Base-by-base conservation (phyloP, 2,329 filamentous ascomycete genomes). In the Pseudogymnoascus sp. region DNA sequence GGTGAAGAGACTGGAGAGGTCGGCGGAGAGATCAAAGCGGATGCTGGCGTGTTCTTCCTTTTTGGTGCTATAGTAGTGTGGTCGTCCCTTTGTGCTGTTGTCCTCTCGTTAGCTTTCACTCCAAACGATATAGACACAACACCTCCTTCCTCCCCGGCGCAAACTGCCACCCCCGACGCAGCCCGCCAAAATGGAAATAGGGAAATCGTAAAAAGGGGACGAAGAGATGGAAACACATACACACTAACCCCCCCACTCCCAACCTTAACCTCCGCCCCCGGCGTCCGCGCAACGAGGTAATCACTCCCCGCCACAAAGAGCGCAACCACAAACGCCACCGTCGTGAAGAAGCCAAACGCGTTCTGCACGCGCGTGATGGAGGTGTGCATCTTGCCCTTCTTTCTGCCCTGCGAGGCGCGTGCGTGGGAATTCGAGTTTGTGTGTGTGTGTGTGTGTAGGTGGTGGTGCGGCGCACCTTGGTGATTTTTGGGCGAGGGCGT, bases 301-400 rank as follows among this genome's bases (percentile, higher is more conserved):
- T 92, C 90, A 38, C 91, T 92, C 58, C 88, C 78, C 57, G 93
- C 92, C 68, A 97, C 90, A 62, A 95, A 77, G 60, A 82, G 83
- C 59, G 86, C 92, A 60, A 97, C 82, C 62, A 84, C 83, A 71
- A 96, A 94, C 62, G 89, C 88, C 65, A 97, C 91, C 25, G 91
- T 95, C 16, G 94, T 97, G 81, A 97, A 97, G 84, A 96, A 97
- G 75, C 94, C 91, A 74, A 99, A 99, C 74, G 91, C 87, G 77
- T 91, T 93, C 76, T 99, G 94, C 67, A 88, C 75, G 67, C 94
- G 90, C 65, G 89, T 91, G 57, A 96, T 76, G 54, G 88, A 84
- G 71, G 90, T 95, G 76, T 97, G 88, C 94, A 99, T 97, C 18
- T 35, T 66, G 41, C 54, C 25, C 11, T 38, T 5, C 38, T 4